Percentiles rank a stretch among this genome's conserved stretches.
Evolutionary conservation across 2,329 filamentous ascomycete genomes (phyloP).

Genomic region (Trichoderma guizhouense): DNA sequence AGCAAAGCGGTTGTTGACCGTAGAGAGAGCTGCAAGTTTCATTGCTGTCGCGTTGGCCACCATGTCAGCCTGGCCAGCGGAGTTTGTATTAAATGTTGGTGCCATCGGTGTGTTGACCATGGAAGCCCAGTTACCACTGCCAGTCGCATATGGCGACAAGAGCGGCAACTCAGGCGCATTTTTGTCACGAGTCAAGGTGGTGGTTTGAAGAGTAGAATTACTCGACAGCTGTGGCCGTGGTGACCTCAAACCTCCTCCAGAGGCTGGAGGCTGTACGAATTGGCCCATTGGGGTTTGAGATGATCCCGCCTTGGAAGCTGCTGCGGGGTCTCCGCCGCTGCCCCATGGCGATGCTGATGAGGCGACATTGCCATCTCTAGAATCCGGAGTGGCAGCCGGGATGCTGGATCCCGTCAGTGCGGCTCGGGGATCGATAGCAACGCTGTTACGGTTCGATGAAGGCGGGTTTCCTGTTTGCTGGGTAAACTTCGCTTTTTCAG

Average conservation of each 20-base stretch:
- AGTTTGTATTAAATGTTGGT: constrained; percentile 67
- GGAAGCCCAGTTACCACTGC: constrained; percentile 91
- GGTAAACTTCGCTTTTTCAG: constrained; percentile 95
- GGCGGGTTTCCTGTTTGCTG: constrained; percentile 90
- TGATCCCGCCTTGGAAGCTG: constrained; percentile 68
- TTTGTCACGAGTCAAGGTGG: constrained; percentile 71
- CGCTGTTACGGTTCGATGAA: constrained; percentile 89
- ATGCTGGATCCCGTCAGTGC: constrained; percentile 75
- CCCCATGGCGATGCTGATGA: constrained; percentile 71
- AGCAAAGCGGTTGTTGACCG: constrained; percentile 96
- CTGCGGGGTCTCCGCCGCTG: constrained; percentile 47
- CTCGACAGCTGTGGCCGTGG: constrained; percentile 68
- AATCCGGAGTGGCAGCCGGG: constrained; percentile 49
- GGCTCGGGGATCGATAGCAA: constrained; percentile 69
- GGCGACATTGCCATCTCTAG: constrained; percentile 28
- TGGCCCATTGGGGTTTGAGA: constrained; percentile 88
- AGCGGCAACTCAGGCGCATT: constrained; percentile 70
- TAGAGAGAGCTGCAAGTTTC: constrained; percentile 95
- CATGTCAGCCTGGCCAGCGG: constrained; percentile 83
- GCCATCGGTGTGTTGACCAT: constrained; percentile 98
- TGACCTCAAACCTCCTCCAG: constrained; percentile 71
- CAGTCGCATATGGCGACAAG: constrained; percentile 72
- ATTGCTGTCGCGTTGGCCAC: constrained; percentile 97
- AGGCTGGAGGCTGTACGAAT: constrained; percentile 78
- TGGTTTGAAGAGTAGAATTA: constrained; percentile 74